Evolutionary conservation across 495 filamentous ascomycete species (phyloP).

Genomic region (Hypoxylon cercidicola): DNA sequence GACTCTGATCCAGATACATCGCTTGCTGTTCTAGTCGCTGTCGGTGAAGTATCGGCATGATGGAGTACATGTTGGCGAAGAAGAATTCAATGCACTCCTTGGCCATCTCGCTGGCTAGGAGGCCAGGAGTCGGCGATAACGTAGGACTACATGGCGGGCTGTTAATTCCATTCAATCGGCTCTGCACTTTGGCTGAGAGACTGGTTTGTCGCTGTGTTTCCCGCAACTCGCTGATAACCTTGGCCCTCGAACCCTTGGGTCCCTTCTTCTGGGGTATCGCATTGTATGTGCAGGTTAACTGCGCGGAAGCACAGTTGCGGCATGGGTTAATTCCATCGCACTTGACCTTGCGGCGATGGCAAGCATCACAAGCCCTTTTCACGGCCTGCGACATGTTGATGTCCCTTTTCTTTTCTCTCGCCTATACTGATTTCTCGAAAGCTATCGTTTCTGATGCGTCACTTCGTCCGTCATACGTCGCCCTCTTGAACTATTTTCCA

Average conservation of each 20-base stretch:
- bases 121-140: slow-evolving; percentile 61
- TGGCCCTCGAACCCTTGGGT: slow-evolving; percentile 82
- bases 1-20: slow-evolving; percentile 70
- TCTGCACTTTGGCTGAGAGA: slow-evolving; percentile 61
- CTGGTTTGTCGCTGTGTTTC: slow-evolving; percentile 72
- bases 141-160: slow-evolving; percentile 57
- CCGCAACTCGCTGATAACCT: slow-evolving; percentile 80
- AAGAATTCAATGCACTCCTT: slow-evolving; percentile 82
- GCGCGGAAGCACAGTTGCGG: slow-evolving; percentile 73
- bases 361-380: slow-evolving; percentile 82
- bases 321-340: slow-evolving; percentile 78
- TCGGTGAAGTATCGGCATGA: slow-evolving; percentile 81
- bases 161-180: slow-evolving; percentile 55
- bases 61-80: slow-evolving; percentile 84
- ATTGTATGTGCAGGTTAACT: slow-evolving; percentile 80
- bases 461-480: slow-evolving; percentile 11
- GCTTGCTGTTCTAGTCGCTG: slow-evolving; percentile 72
- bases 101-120: slow-evolving; percentile 70
- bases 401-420: slow-evolving; percentile 13
- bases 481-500: slow-evolving; percentile 32
- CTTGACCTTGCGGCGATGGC: slow-evolving; percentile 85
- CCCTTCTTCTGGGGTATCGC: slow-evolving; percentile 89
- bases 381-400: slow-evolving; percentile 62
- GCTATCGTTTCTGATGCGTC: slow-evolving; percentile 21
- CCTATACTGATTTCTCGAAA: slow-evolving; percentile 12